Evolutionary conservation across 805 yeast genomes (phyloP).

Genomic region (Kurtzmaniella fragi): DNA sequence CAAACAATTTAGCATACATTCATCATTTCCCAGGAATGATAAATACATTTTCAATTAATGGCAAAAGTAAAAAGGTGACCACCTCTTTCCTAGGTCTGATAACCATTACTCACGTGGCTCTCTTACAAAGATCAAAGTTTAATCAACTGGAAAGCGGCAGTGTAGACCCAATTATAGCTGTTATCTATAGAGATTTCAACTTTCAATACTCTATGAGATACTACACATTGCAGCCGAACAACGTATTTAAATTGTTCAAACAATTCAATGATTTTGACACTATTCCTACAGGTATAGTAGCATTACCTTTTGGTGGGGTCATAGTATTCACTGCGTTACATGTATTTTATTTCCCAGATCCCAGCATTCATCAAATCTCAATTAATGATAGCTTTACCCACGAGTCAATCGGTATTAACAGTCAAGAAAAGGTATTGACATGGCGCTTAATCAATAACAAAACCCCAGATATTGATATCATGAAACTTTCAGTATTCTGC

Average conservation of each 20-base stretch:
- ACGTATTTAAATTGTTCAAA: constrained; percentile 7
- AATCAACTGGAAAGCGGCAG: no score
- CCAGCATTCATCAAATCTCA: constrained; percentile 8
- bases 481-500: constrained; percentile 7
- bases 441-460: constrained; percentile 8
- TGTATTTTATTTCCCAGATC: constrained; percentile 24
- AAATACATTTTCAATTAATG: constrained; percentile 6
- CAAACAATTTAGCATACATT: constrained; percentile 8
- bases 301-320: constrained; percentile 19
- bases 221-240: constrained; percentile 14
- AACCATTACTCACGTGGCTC: constrained; percentile 8
- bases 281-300: constrained; percentile 23
- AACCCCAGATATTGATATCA: neutral
- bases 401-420: constrained; percentile 7
- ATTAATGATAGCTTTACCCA: constrained; percentile 6
- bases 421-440: constrained; percentile 13
- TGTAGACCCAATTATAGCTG: constrained; percentile 16
- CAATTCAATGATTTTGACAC: constrained; percentile 26
- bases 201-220: constrained; percentile 26
- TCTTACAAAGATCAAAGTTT: neutral
- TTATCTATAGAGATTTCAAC: constrained; percentile 30
- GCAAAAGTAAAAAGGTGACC: neutral
- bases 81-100: constrained; percentile 10
- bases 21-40: constrained; percentile 13
- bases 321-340: constrained; percentile 21